Percentiles rank a stretch among this genome's conserved stretches.
These are phyloP conservation scores for Oidiodendron maius DNA, from an alignment of 495 filamentous ascomycete genomes.

Conservation along the genomic window DNA sequence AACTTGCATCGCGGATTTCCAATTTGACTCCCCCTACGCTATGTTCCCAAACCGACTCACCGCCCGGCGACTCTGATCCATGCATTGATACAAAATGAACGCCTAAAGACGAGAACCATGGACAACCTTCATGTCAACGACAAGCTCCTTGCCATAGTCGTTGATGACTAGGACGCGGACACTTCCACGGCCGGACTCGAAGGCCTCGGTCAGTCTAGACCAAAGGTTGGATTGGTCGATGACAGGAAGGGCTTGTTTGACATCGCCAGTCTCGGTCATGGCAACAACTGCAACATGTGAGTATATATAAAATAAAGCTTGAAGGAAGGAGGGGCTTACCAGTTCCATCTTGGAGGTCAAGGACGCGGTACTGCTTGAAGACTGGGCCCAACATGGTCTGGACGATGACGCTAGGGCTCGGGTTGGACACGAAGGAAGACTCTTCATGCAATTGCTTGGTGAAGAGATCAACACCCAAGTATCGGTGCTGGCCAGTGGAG, in stretches of 20 bases:
- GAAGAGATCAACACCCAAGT: conserved; percentile 99
- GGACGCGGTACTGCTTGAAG: conserved; percentile 99
- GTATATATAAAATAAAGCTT: conserved; percentile 17
- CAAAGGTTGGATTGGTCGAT: conserved; percentile 89
- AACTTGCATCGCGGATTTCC: conserved; percentile 13
- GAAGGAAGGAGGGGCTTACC: conserved; percentile 19
- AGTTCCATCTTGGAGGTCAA: conserved; percentile 87
- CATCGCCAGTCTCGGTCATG: conserved; percentile 58
- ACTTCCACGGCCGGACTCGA: conserved; percentile 86
- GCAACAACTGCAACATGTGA: conserved; percentile 32
- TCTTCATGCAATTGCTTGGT: conserved; percentile 99
- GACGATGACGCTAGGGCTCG: conserved; percentile 89
- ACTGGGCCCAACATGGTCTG: conserved; percentile 99
- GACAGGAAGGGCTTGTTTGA: conserved; percentile 93
- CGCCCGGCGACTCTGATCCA: conserved; percentile 9
- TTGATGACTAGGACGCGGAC: conserved; percentile 94
- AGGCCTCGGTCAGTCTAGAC: conserved; percentile 74
- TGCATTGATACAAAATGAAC: conserved; percentile 16
- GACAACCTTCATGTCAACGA: conserved; percentile 98
- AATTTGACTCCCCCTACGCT: conserved; percentile 8
- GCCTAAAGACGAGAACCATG: conserved; percentile 59
- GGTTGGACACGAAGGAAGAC: conserved; percentile 96
- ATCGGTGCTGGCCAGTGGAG: conserved; percentile 98
- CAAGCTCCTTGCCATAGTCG: conserved; percentile 89
- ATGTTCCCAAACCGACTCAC: conserved; percentile 9